Conservation (phyloP, 148 eudicot genomes). For the Limonium bicolor region DNA sequence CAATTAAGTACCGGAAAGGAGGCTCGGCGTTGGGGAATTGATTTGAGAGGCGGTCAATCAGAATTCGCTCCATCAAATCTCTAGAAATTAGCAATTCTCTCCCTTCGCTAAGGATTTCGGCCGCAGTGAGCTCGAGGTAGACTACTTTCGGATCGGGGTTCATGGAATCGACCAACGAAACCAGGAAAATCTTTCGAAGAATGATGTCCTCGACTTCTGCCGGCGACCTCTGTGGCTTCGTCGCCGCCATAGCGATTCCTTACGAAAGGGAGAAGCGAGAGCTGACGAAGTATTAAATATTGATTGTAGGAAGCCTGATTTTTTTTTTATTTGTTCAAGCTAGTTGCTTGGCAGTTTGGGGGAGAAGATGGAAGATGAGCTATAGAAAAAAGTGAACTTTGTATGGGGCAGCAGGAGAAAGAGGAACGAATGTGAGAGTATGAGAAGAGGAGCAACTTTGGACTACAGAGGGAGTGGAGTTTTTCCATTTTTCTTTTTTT, state of each 20-base stretch:
- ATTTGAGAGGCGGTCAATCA: conserved; percentile 78
- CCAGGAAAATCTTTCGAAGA: conserved; percentile 63
- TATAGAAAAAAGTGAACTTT: too few species aligned
- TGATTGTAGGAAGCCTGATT: too few species aligned
- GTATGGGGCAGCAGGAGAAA: too few species aligned
- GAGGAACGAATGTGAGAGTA: too few species aligned
- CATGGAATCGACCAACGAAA: conserved; percentile 51
- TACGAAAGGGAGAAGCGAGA: too few species aligned
- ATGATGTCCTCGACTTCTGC: conserved; percentile 77
- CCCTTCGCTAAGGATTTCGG: conserved; percentile 83
- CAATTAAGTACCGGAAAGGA: conserved; percentile 53
- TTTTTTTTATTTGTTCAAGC: too few species aligned
- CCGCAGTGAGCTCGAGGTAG: conserved; percentile 78
- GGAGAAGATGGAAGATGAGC: too few species aligned
- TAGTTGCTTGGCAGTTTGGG: too few species aligned
- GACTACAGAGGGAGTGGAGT: too few species aligned
- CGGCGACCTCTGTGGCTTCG: conserved; percentile 49
- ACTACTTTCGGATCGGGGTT: conserved; percentile 40
- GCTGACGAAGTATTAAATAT: too few species aligned
- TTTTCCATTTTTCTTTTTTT: too few species aligned
- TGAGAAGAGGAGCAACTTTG: too few species aligned
- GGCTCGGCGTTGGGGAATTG: conserved; percentile 37
- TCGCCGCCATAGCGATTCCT: conserved; percentile 56
- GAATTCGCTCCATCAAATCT: conserved; percentile 68
- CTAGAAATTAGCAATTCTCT: conserved; percentile 39